phyloP scores from a whole-genome alignment of 176 grass and related monocot species.

The Bolboschoenus planiculmis region DNA sequence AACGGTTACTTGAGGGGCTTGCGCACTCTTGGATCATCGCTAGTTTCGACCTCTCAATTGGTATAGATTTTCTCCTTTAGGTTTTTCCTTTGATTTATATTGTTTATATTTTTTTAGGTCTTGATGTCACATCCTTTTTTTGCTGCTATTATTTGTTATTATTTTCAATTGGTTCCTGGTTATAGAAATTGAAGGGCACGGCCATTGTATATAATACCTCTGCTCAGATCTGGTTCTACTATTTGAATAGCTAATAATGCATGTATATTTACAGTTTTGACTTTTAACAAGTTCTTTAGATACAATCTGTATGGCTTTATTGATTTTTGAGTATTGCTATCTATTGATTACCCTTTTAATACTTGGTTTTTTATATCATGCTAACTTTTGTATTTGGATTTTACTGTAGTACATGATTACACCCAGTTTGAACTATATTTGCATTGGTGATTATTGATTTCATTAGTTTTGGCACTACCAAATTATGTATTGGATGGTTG shows the following conservation, averaged over 20 bases:
- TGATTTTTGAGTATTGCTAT: neutral
- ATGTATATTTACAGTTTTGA: slow-evolving; percentile 63
- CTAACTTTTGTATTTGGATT: neutral
- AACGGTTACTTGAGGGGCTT: slow-evolving; percentile 38
- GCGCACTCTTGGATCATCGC: slow-evolving; percentile 13
- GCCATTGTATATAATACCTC: slow-evolving; percentile 63
- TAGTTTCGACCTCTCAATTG: slow-evolving; percentile 35
- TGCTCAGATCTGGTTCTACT: slow-evolving; percentile 29
- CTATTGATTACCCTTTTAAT: neutral
- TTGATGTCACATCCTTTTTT: slow-evolving; percentile 31
- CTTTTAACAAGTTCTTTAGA: slow-evolving; percentile 10
- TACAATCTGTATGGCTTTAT: neutral
- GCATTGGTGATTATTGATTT: neutral
- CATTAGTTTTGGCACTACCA: neutral
- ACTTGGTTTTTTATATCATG: neutral
- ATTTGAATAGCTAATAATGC: slow-evolving; percentile 43
- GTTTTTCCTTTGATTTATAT: neutral
- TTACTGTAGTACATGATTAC: neutral
- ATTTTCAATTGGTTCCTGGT: slow-evolving; percentile 30
- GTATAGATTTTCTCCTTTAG: slow-evolving; percentile 7
- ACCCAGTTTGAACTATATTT: neutral
- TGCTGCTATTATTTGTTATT: slow-evolving; percentile 37
- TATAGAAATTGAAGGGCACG: slow-evolving; percentile 48
- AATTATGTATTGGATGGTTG: neutral
- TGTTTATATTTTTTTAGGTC: slow-evolving; percentile 18